Base-by-base conservation (phyloP, 192 early-diverging fungal species). In the Coemansia sp. region DNA sequence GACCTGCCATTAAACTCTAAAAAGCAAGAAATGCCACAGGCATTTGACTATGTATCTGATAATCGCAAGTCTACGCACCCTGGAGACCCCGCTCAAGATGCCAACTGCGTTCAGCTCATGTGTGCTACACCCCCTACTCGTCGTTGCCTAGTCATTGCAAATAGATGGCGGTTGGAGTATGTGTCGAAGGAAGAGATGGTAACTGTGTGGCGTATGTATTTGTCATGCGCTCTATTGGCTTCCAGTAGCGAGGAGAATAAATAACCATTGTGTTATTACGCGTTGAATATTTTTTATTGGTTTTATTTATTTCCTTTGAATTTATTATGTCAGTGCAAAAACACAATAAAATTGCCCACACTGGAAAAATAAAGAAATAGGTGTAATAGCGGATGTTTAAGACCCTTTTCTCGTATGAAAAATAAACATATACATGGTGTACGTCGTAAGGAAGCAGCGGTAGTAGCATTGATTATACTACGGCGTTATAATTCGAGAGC, bases 121-220 rank as follows among this genome's bases (percentile, higher is more conserved):
- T 75, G 65, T 29, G 47, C 56, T 3, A 75, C 53, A 6, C 72
- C 72, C 30, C 72, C 72, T 5, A 29, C 39, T 11, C 65, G 72
- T 32, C 53, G 49, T 14, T 64, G 60, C 40, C 8, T 63, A 10
- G 45, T 32, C 30, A 40, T 75, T 49, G 56, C 68, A 22, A 48
- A 44, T 3, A 58, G 37, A 36, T 75, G 72, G 72, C 64, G 72
- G 9, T 44, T 75, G 15, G 72, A 75, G 53, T 28, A 50, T 10
- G 59, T 75, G 4, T 48, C 72, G 5, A 34, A 20, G 3, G 72
- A 67, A 22, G 72, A 75, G 45, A 57, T 63, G 4, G 39, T 39
- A 14, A 75, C 72, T 1, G 54, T 75, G 9, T 75, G 72, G 72
- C 64, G 72, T 27, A 75, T 75, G 72, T 75, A 75, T 28, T 50